These are phyloP conservation scores for Phyllosticta citribraziliensis DNA, from an alignment of 2,329 filamentous ascomycete genomes.

Conservation along the genomic window DNA sequence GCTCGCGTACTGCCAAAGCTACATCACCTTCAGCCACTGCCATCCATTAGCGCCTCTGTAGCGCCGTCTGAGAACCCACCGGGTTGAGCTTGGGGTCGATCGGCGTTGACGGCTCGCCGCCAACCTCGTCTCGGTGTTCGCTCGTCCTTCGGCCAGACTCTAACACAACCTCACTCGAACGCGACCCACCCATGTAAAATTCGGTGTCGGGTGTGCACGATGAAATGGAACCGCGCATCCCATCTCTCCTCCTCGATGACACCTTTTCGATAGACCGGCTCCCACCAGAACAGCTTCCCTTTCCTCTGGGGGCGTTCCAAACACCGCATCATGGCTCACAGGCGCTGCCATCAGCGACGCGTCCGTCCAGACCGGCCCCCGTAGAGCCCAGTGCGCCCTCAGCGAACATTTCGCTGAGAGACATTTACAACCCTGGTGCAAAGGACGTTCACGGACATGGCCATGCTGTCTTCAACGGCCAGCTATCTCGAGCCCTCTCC, in stretches of 20 bases:
- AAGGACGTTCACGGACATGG: slow-evolving; percentile 4
- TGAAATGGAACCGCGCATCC: slow-evolving; percentile 12
- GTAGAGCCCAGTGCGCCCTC: slow-evolving; percentile 10
- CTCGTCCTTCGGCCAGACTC: slow-evolving; percentile 3
- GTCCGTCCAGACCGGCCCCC: slow-evolving; percentile 7
- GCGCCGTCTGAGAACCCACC: neutral
- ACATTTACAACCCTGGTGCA: slow-evolving; percentile 2
- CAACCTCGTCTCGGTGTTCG: neutral
- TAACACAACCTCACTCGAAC: slow-evolving; percentile 8
- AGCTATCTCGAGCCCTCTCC: neutral
- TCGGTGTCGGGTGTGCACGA: slow-evolving; percentile 4
- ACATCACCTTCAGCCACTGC: no score
- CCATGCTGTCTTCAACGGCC: slow-evolving; percentile 3
- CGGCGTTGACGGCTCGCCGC: neutral
- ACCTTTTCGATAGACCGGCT: slow-evolving; percentile 6
- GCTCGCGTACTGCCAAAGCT: no score
- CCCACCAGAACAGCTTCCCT: slow-evolving; percentile 6
- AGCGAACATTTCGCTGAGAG: slow-evolving; percentile 2
- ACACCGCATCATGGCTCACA: slow-evolving; percentile 2
- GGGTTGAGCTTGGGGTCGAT: neutral
- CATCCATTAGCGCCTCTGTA: neutral
- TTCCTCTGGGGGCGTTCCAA: slow-evolving; percentile 6
- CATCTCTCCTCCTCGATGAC: slow-evolving; percentile 10
- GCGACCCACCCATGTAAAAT: slow-evolving; percentile 8
- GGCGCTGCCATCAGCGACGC: neutral